Conservation (phyloP, 345 rosid species). For the Hevea brasiliensis region DNA sequence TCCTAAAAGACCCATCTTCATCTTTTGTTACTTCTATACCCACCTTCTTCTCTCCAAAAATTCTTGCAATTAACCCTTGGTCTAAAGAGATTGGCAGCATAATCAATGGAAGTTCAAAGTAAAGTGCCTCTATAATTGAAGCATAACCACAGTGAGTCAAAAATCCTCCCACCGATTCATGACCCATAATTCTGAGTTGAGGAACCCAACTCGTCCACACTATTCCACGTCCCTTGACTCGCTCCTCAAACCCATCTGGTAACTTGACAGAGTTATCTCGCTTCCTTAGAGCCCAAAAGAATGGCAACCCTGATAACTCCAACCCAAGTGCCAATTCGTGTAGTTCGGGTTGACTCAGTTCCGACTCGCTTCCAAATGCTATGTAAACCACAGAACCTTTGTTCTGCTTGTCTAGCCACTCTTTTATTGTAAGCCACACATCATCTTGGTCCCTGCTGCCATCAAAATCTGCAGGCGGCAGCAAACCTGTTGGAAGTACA, state of each 20-base stretch:
- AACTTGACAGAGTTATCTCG: neutral
- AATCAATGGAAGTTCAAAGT: neutral
- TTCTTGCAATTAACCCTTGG: neutral
- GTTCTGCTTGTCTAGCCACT: slow-evolving; percentile 5
- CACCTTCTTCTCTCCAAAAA: neutral
- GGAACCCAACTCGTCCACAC: neutral
- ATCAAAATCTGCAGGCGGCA: neutral
- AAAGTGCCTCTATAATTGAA: neutral
- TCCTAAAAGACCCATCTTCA: no score
- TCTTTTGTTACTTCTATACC: no score
- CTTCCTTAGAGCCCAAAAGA: slow-evolving; percentile 9
- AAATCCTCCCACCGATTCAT: neutral
- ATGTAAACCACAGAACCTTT: slow-evolving; percentile 11
- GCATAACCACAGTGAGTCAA: neutral
- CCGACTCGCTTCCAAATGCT: slow-evolving; percentile 11
- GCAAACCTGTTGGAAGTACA: slow-evolving; percentile 17
- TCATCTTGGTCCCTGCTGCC: neutral
- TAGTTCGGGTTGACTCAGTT: neutral
- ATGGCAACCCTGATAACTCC: slow-evolving; percentile 12
- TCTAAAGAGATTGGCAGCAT: neutral
- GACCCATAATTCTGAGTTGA: neutral
- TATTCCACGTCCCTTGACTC: neutral
- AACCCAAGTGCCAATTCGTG: slow-evolving; percentile 7
- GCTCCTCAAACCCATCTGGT: slow-evolving; percentile 32
- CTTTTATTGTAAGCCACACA: neutral